Evolutionary conservation across 305 asterid species (phyloP).

Genomic region (Rubia tinctorum): DNA sequence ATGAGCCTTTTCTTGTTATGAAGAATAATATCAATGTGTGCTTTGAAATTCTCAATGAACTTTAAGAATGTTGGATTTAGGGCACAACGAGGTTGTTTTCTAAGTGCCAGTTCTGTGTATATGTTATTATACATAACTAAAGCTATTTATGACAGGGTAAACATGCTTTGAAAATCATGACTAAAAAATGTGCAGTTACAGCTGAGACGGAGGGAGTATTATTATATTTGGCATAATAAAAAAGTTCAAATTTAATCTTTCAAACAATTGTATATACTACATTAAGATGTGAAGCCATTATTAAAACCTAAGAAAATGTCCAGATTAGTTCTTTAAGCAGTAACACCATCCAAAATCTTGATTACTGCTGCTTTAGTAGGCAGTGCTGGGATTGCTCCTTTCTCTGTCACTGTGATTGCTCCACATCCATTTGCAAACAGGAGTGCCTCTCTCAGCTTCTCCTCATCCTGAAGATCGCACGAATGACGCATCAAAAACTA

Average conservation of each 20-base stretch:
- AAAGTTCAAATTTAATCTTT: background rate
- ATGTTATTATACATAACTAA: background rate
- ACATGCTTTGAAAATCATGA: background rate
- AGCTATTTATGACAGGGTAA: background rate
- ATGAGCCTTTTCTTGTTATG: no score
- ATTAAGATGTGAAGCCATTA: background rate
- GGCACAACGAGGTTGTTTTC: background rate
- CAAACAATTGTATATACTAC: background rate
- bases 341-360: constrained; percentile 30
- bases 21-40: no score
- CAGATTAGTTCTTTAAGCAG: constrained; percentile 1
- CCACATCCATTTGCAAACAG: constrained; percentile 76
- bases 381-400: constrained; percentile 83
- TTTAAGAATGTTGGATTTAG: background rate
- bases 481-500: background rate
- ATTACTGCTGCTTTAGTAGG: constrained; percentile 62
- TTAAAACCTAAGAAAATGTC: no score
- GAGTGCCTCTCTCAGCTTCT: constrained; percentile 52
- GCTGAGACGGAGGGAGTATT: background rate
- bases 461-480: constrained; percentile 46
- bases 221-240: background rate
- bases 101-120: no score
- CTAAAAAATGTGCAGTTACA: background rate
- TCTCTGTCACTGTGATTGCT: constrained; percentile 71
- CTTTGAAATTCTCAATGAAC: background rate